Evolutionary conservation across 1,139 yeast species (phyloP), one percentile per base, ranked within the genome.

Genomic region (Kodamaea sp.): DNA sequence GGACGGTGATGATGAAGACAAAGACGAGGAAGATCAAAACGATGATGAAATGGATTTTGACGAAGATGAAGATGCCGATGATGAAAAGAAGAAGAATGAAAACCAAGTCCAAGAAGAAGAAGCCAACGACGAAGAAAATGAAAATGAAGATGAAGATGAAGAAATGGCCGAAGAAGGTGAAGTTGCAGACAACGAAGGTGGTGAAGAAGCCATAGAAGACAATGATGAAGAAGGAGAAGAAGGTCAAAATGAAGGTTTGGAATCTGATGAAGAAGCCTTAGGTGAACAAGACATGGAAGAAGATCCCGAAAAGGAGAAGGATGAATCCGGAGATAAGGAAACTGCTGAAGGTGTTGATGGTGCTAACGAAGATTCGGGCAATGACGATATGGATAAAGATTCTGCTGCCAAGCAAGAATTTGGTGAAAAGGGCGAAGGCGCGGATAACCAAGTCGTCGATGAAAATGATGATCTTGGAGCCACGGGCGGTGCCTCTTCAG

Each of bases 401-500:
- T 74, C 85, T 10, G 81, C 92, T 8, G 83, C 82, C 9, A 79
- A 84, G 50, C 89, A 85, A 53, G 77, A 81, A 40, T 65, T 81
- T 10, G 94, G 95, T 33, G 73, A 78, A 27, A 75, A 78, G 50
- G 85, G 90, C 2, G 82, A 82, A 46, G 96, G 96, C 38, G 81
- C 88, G 7, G 90, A 85, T 47, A 75, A 82, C 22, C 81, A 78
- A 48, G 81, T 77, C 24, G 59, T 70, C 9, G 81, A 81, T 37
- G 92, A 84, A 49, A 79, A 84, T 46, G 78, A 81, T 27, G 84
- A 83, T 50, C 60, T 81, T 36, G 90, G 94, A 26, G 81, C 82
- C 27, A 65, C 79, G 25, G 90, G 90, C 7, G 73, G 76, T n/a
- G 79, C 88, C 2, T 57, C 72, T 5, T 46, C 61, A 5, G 76